Percentiles rank a stretch among this genome's conserved stretches.
Conservation (phyloP, 768 basidiomycete species). For the Cystofilobasidium ferigula region DNA sequence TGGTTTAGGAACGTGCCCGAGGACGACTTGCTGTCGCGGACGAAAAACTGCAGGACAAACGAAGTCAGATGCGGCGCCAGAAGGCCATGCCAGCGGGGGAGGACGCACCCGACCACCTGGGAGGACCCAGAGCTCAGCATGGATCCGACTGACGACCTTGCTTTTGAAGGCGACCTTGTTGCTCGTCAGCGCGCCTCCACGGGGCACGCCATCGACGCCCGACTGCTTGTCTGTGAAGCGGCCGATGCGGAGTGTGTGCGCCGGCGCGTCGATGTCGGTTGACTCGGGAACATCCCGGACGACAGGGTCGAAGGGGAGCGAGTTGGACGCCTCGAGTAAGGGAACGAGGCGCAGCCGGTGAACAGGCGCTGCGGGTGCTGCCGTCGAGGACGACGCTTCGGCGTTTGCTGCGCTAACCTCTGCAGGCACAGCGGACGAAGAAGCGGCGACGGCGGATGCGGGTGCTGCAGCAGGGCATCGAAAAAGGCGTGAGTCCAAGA, state of each 20-base stretch:
- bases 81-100: not conserved
- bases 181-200: slow-evolving; percentile 44
- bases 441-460: not conserved
- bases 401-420: not conserved
- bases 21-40: slow-evolving; percentile 78
- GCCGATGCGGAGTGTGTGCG: slow-evolving; percentile 59
- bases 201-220: slow-evolving; percentile 31
- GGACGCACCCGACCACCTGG: slow-evolving; percentile 39
- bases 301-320: slow-evolving; percentile 86
- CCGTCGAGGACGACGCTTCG: slow-evolving; percentile 6
- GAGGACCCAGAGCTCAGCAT: slow-evolving; percentile 84
- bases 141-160: slow-evolving; percentile 87
- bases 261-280: slow-evolving; percentile 16
- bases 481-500: too few relatives aligned
- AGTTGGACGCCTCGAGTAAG: slow-evolving; percentile 79
- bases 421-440: not conserved
- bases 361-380: not conserved
- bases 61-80: not conserved
- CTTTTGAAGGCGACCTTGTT: slow-evolving; percentile 87
- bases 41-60: slow-evolving; percentile 54
- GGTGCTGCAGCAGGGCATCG: not conserved
- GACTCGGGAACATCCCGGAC: slow-evolving; percentile 63
- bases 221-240: slow-evolving; percentile 67
- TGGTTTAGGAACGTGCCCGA: slow-evolving; percentile 95
- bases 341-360: slow-evolving; percentile 59